phyloP scores from a whole-genome alignment of 140 eudicot species.

The Anethum foeniculum region DNA sequence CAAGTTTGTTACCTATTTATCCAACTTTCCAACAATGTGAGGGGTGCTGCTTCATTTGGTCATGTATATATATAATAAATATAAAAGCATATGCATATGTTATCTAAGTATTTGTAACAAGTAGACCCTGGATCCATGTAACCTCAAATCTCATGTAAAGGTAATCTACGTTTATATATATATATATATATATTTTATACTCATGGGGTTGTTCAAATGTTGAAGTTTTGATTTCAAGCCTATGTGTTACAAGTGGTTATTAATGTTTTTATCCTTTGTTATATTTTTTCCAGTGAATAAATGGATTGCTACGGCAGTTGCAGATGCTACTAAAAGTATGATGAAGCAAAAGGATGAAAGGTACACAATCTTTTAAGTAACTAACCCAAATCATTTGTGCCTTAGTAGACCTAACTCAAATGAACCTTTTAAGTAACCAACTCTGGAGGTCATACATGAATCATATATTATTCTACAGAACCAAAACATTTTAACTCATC shows the following conservation, averaged over 20 bases:
- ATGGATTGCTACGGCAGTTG: slow-evolving; percentile 86
- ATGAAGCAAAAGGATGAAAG: slow-evolving; percentile 96
- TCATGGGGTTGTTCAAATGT: not conserved
- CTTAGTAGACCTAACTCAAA: not conserved
- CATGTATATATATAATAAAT: not conserved
- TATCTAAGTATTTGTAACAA: not conserved
- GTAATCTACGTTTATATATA: not conserved
- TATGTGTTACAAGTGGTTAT: not conserved
- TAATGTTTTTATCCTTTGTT: not conserved
- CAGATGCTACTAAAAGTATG: slow-evolving; percentile 82
- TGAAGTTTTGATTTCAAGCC: too few relatives aligned
- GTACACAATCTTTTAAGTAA: slow-evolving; percentile 23
- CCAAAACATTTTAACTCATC: not conserved
- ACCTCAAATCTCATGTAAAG: not conserved
- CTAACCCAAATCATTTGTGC: not conserved
- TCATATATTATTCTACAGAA: too few relatives aligned
- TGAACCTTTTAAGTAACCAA: too few relatives aligned
- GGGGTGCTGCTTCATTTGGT: not conserved
- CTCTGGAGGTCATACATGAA: too few relatives aligned
- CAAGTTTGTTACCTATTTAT: not conserved
- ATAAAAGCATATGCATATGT: not conserved
- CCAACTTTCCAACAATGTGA: not conserved
- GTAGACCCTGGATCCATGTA: not conserved
- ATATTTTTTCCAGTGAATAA: slow-evolving; percentile 56
- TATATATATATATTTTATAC: not conserved